A percentile compares a stretch with the other conserved stretches of the same genome.
Conservation (phyloP, 1,139 yeast genomes). For the Candida sp. region DNA sequence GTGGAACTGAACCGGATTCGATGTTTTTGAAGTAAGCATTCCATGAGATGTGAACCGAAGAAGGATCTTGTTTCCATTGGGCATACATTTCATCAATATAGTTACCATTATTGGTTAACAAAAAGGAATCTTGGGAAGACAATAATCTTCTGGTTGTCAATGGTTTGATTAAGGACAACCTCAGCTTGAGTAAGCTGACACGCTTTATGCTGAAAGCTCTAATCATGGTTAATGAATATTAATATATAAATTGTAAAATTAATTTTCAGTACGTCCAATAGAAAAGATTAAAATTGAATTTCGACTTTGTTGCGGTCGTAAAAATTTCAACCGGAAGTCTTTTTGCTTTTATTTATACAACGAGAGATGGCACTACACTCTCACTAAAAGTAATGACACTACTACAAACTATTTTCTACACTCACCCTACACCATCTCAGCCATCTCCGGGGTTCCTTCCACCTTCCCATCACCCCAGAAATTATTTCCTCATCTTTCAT, state of each 20-base stretch:
- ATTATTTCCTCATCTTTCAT: too few relatives aligned
- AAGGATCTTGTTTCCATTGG: conserved; percentile 90
- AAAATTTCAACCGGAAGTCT: too few relatives aligned
- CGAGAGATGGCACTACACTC: too few relatives aligned
- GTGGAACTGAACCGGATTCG: conserved; percentile 64
- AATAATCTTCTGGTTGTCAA: neutral
- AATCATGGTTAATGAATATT: neutral
- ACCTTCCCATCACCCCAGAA: too few relatives aligned
- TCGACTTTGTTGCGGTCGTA: neutral
- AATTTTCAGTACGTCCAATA: neutral
- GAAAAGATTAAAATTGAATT: neutral
- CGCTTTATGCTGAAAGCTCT: conserved; percentile 1
- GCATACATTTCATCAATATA: conserved; percentile 98
- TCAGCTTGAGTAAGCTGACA: neutral
- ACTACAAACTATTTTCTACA: too few relatives aligned
- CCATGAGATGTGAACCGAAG: conserved; percentile 95
- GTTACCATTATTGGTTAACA: conserved; percentile 82
- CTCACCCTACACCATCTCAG: too few relatives aligned
- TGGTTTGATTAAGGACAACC: neutral
- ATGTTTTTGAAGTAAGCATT: conserved; percentile 92
- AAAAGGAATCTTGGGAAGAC: conserved; percentile 55
- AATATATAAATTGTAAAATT: neutral
- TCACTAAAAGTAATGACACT: too few relatives aligned
- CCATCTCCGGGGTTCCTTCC: too few relatives aligned
- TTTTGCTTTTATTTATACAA: too few relatives aligned